Evolutionary conservation across 1,284 basidiomycete genomes (phyloP).

Genomic region (Ganoderma meredithae): DNA sequence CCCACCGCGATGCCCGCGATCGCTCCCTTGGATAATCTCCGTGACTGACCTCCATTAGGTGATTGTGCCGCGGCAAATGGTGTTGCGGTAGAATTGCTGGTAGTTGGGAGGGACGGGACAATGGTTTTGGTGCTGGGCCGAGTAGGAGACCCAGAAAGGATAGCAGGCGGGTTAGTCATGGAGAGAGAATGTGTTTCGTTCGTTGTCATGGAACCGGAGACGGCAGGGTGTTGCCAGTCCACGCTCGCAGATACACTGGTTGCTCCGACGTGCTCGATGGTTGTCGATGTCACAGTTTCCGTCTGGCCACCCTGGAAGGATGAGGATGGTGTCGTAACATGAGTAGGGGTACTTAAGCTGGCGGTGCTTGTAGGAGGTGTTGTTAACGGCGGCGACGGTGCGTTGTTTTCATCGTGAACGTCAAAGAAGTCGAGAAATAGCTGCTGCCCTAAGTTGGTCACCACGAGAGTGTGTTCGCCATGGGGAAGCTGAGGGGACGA

Average conservation of each 20-base stretch:
- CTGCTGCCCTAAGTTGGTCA: slow-evolving; percentile 23
- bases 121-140: background rate
- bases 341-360: too few relatives aligned
- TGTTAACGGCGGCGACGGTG: background rate
- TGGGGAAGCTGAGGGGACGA: slow-evolving; percentile 1
- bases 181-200: background rate
- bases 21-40: background rate
- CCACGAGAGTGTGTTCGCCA: slow-evolving; percentile 15
- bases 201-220: background rate
- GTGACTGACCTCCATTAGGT: background rate
- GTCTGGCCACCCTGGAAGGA: background rate
- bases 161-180: background rate
- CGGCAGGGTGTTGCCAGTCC: background rate
- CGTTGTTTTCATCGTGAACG: background rate
- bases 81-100: background rate
- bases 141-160: background rate
- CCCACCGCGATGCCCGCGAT: background rate
- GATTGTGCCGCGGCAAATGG: background rate
- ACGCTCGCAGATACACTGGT: background rate
- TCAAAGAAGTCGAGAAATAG: slow-evolving; percentile 24
- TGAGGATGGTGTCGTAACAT: background rate
- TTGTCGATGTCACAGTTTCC: background rate
- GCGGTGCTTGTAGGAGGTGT: background rate
- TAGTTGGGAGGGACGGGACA: background rate
- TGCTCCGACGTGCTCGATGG: background rate